Conservation (phyloP, 495 filamentous ascomycete genomes). For the Neurospora sp. region DNA sequence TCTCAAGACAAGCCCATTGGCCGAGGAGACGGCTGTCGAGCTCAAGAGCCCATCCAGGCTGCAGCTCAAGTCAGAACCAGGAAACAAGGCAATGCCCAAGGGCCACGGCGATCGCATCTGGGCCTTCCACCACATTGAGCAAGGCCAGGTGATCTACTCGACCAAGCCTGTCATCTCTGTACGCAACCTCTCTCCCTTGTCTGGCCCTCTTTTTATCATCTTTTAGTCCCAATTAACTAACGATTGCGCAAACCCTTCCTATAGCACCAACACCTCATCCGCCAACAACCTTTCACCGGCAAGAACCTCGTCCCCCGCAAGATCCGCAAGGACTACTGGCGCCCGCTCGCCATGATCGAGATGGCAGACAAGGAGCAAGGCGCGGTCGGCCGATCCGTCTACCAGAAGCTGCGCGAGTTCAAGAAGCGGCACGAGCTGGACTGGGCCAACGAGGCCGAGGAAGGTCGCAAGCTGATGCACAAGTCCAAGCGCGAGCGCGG, state of each 20-base stretch:
- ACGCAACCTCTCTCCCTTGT: slow-evolving; percentile 16
- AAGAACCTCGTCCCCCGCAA: slow-evolving; percentile 74
- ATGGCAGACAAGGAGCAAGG: slow-evolving; percentile 46
- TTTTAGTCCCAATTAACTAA: not conserved
- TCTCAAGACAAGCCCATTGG: not conserved
- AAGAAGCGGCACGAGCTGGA: slow-evolving; percentile 54
- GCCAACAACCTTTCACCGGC: slow-evolving; percentile 78
- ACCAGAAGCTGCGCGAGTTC: slow-evolving; percentile 75
- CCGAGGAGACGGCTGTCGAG: not conserved
- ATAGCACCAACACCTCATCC: slow-evolving; percentile 56
- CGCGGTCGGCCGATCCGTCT: slow-evolving; percentile 61
- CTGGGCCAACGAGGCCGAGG: slow-evolving; percentile 36
- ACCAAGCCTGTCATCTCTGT: slow-evolving; percentile 61
- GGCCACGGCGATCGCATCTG: slow-evolving; percentile 63
- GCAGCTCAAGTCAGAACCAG: slow-evolving; percentile 5
- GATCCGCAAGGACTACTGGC: slow-evolving; percentile 87
- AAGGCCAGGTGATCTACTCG: slow-evolving; percentile 78
- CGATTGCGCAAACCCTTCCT: slow-evolving; percentile 1
- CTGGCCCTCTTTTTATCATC: not conserved
- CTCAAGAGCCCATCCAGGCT: not conserved
- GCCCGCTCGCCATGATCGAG: slow-evolving; percentile 63
- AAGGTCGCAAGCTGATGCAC: slow-evolving; percentile 34
- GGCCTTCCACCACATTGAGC: slow-evolving; percentile 69
- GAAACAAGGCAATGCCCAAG: slow-evolving; percentile 14
- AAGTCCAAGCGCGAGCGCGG: slow-evolving; percentile 48